phyloP scores from a whole-genome alignment of 2,329 filamentous ascomycete species.

The Colletotrichum zoysiae region DNA sequence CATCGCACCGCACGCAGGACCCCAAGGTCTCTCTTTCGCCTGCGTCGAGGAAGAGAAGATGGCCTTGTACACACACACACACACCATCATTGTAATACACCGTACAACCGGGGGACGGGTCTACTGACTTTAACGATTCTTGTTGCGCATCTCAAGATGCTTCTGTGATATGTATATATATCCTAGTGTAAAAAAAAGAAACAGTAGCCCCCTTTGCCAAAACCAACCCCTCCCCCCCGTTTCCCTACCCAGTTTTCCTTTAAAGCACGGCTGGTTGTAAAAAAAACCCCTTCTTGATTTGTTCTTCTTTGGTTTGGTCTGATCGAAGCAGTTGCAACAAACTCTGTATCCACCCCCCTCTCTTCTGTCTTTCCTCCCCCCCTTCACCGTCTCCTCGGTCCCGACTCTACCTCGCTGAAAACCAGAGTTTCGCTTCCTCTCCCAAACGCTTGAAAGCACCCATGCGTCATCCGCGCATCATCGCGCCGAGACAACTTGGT shows the following conservation, averaged over 20 bases:
- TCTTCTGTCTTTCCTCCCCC: background rate
- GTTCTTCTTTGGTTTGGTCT: background rate
- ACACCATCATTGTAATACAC: background rate
- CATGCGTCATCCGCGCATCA: background rate
- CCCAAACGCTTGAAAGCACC: background rate
- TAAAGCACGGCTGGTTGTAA: background rate
- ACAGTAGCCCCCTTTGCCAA: background rate
- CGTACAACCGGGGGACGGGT: background rate
- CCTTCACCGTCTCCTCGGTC: background rate
- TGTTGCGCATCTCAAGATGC: background rate
- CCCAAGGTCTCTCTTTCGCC: background rate
- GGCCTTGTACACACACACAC: background rate
- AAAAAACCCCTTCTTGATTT: background rate
- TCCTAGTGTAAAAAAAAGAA: background rate
- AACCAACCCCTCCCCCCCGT: background rate
- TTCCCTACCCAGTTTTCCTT: background rate
- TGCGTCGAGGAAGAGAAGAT: background rate
- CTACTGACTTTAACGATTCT: background rate
- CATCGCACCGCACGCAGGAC: background rate
- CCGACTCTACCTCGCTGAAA: slow-evolving; percentile 18
- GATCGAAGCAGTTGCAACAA: slow-evolving; percentile 13
- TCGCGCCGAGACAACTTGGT: background rate
- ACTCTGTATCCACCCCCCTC: background rate
- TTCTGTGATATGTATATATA: background rate
- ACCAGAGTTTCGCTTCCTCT: slow-evolving; percentile 1